A percentile compares a stretch with the other conserved stretches of the same genome.
Evolutionary conservation across 2,329 filamentous ascomycete species (phyloP).

Genomic region (Pestalotiopsis sp.): DNA sequence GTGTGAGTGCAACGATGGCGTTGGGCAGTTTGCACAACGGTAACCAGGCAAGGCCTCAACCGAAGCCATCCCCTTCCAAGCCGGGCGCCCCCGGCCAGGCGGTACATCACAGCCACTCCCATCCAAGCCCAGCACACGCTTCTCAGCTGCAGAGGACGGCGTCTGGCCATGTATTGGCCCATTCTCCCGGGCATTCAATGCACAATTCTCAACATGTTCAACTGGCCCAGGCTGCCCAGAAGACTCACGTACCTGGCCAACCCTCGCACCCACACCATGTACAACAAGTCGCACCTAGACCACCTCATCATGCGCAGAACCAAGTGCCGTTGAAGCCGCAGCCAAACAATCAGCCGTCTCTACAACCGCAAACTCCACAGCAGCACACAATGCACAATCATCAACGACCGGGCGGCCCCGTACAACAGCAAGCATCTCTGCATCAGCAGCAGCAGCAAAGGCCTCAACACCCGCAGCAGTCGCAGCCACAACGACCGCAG

Average conservation of each 20-base stretch:
- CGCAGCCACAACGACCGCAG: constrained; percentile 15
- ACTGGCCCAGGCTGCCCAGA: constrained; percentile 2
- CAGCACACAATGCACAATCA: constrained; percentile 29
- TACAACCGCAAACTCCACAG: constrained; percentile 4
- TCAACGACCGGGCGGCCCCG: constrained; percentile 9
- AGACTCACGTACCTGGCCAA: background rate
- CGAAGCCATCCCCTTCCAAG: constrained; percentile 19
- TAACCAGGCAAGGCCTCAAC: constrained; percentile 23
- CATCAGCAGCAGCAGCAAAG: constrained; percentile 15
- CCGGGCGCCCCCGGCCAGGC: constrained; percentile 24
- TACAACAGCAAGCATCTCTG: constrained; percentile 12
- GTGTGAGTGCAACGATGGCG: constrained; percentile 62
- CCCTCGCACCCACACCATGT: constrained; percentile 10
- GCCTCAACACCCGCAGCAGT: constrained; percentile 16
- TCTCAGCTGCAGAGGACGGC: constrained; percentile 16
- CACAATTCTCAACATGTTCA: constrained; percentile 18
- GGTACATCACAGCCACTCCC: constrained; percentile 21
- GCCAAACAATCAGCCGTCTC: background rate
- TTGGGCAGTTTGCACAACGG: constrained; percentile 55
- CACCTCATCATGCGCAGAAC: constrained; percentile 9
- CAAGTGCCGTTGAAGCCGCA: constrained; percentile 6
- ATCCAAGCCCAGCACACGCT: constrained; percentile 23
- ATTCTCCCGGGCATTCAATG: constrained; percentile 20
- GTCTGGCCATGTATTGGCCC: constrained; percentile 16
- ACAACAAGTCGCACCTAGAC: constrained; percentile 17